Percentiles rank a stretch among this genome's conserved stretches.
Conservation (phyloP, 257 asterid genomes). For the Salvia hispanica region DNA sequence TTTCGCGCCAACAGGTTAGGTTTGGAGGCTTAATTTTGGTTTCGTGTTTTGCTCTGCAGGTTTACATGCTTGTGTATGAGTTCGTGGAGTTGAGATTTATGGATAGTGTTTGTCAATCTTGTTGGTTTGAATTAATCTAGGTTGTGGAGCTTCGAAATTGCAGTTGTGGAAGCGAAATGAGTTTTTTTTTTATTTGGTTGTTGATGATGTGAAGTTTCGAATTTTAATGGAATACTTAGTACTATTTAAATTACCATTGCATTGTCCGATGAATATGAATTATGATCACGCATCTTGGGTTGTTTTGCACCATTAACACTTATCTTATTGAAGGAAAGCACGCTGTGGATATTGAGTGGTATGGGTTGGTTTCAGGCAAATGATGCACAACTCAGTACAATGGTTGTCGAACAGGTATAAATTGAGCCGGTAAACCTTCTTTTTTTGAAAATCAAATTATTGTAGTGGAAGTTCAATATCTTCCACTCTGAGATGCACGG, state of each 20-base stretch:
- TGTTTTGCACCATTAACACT: too few species aligned
- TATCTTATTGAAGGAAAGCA: too few species aligned
- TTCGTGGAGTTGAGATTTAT: constrained; percentile 28
- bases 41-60: not conserved
- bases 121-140: constrained; percentile 8
- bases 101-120: constrained; percentile 3
- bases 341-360: too few species aligned
- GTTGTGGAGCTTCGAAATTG: constrained; percentile 8
- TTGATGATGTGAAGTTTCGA: constrained; percentile 8
- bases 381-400: constrained; percentile 98
- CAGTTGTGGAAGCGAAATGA: not conserved
- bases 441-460: not conserved
- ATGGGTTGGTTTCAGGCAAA: constrained; percentile 68
- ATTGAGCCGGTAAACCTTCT: constrained; percentile 27
- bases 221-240: constrained; percentile 9
- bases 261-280: not conserved
- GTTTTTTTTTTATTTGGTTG: not conserved
- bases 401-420: constrained; percentile 95
- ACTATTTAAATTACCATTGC: not conserved
- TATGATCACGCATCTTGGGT: constrained; percentile 17
- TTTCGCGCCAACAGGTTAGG: constrained; percentile 89
- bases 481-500: constrained; percentile 8
- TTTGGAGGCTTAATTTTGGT: constrained; percentile 10
- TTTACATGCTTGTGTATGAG: constrained; percentile 17
- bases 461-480: constrained; percentile 10